phyloP scores from a whole-genome alignment of 2,329 filamentous ascomycete species.

The Alternaria sp. region DNA sequence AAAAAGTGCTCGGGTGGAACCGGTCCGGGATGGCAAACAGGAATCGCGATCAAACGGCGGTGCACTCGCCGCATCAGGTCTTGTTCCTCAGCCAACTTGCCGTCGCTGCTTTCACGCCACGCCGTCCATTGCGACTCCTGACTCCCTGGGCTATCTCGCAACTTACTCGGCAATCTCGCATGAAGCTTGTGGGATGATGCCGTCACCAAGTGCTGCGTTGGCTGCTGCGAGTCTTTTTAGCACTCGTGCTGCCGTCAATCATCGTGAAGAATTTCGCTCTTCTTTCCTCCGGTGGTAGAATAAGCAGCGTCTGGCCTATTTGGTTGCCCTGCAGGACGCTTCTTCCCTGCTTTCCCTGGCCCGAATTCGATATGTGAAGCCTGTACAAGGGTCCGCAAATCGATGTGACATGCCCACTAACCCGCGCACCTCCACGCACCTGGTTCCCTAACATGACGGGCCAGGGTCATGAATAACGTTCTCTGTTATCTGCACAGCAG shows the following conservation, averaged over 20 bases:
- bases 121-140: not conserved
- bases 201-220: slow-evolving; percentile 3
- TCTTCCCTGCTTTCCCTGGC: slow-evolving; percentile 12
- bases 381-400: slow-evolving; percentile 13
- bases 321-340: slow-evolving; percentile 11
- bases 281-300: not conserved
- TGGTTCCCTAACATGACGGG: slow-evolving; percentile 1
- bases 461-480: slow-evolving; percentile 6
- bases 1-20: slow-evolving; percentile 23
- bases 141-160: not conserved
- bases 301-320: not conserved
- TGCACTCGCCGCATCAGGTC: not conserved
- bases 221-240: not conserved
- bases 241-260: not conserved
- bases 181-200: not conserved
- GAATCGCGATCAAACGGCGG: slow-evolving; percentile 2
- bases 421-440: slow-evolving; percentile 8
- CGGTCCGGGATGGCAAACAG: slow-evolving; percentile 18
- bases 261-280: not conserved
- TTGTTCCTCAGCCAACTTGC: not conserved
- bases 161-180: slow-evolving; percentile 6
- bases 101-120: not conserved
- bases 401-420: slow-evolving; percentile 17
- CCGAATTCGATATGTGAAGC: slow-evolving; percentile 7
- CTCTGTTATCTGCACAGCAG: slow-evolving; percentile 13